phyloP scores from a whole-genome alignment of 805 yeast species.

The Saitoella complicata region DNA sequence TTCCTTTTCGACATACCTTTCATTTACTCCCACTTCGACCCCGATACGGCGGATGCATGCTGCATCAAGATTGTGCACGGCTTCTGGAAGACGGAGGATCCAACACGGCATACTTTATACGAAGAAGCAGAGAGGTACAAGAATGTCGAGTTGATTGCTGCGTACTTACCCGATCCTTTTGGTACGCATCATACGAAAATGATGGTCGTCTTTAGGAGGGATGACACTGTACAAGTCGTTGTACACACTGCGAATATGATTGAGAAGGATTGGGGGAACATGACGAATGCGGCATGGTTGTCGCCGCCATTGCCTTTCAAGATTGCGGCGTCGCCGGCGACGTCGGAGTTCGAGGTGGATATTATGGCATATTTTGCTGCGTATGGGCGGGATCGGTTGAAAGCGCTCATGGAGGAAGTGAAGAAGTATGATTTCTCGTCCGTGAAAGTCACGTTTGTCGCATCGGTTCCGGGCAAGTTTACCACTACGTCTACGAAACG shows the following conservation, averaged over 20 bases:
- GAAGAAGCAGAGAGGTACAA: background rate
- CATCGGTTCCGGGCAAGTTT: constrained; percentile 20
- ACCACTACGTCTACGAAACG: constrained; percentile 2
- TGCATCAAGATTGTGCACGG: constrained; percentile 16
- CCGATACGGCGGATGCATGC: constrained; percentile 5
- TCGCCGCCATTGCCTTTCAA: constrained; percentile 12
- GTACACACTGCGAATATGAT: constrained; percentile 22
- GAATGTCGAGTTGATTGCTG: background rate
- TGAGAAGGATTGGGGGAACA: constrained; percentile 19
- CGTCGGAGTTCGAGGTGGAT: constrained; percentile 15
- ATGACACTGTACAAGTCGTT: constrained; percentile 14
- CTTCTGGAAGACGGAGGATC: constrained; percentile 1
- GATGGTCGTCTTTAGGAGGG: constrained; percentile 15
- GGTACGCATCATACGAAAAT: constrained; percentile 22
- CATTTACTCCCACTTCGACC: constrained; percentile 14
- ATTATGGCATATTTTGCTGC: constrained; percentile 15
- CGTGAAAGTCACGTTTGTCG: constrained; percentile 15
- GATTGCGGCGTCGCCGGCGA: background rate
- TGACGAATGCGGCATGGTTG: constrained; percentile 21
- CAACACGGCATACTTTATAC: background rate
- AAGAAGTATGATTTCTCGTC: constrained; percentile 15
- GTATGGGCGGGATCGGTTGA: constrained; percentile 8
- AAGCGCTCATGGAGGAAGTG: constrained; percentile 9
- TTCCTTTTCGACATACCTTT: constrained; percentile 16
- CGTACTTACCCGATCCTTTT: constrained; percentile 11